A percentile compares a stretch with the other conserved stretches of the same genome.
Conservation (phyloP, 2,329 filamentous ascomycete genomes). For the Curvularia verruculosa region DNA sequence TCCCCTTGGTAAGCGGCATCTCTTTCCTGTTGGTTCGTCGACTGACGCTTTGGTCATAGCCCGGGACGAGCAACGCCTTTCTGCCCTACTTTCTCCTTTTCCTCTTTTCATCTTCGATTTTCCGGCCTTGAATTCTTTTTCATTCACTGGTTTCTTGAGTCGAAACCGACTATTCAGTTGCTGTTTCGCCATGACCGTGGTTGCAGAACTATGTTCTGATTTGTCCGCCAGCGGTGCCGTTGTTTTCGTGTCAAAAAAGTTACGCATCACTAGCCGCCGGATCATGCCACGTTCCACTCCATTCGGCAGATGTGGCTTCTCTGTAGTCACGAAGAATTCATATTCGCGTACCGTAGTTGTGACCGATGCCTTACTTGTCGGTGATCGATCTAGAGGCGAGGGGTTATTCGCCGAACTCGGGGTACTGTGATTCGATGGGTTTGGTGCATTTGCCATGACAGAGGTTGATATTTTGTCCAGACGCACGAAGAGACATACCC, state of each 20-base stretch:
- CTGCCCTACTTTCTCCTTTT: neutral
- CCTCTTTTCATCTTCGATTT: neutral
- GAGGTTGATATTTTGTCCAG: neutral
- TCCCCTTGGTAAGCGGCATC: too few species aligned
- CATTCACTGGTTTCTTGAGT: slow-evolving; percentile 5
- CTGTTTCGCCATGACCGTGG: slow-evolving; percentile 27
- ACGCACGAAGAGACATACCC: neutral
- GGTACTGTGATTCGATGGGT: neutral
- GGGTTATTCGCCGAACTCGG: neutral
- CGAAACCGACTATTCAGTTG: slow-evolving; percentile 33
- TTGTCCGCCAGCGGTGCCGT: slow-evolving; percentile 7
- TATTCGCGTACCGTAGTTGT: slow-evolving; percentile 26
- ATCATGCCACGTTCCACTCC: slow-evolving; percentile 29
- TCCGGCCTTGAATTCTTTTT: neutral
- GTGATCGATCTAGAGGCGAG: neutral
- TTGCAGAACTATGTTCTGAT: slow-evolving; percentile 29
- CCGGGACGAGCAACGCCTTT: neutral
- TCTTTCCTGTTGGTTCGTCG: neutral
- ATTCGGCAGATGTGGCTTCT: slow-evolving; percentile 29
- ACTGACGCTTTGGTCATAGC: neutral
- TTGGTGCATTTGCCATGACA: neutral
- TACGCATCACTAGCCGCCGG: slow-evolving; percentile 37
- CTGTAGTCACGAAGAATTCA: slow-evolving; percentile 37
- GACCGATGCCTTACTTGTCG: neutral
- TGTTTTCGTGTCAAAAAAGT: slow-evolving; percentile 33